Evolutionary conservation across 805 yeast species (phyloP).

Genomic region (Myxozyma neglecta): DNA sequence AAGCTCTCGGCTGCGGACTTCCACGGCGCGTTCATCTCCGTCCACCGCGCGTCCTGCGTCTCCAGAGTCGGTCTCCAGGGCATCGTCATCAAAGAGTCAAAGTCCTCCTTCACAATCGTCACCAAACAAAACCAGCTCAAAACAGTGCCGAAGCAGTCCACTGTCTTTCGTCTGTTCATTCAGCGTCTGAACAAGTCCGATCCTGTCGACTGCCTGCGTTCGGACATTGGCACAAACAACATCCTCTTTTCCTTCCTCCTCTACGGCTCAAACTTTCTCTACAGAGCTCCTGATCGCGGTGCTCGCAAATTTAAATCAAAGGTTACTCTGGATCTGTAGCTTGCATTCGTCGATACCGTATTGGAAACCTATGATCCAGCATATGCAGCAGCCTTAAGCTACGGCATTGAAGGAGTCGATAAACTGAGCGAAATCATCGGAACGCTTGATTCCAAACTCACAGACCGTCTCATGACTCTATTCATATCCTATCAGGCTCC

Average conservation of each 20-base stretch:
- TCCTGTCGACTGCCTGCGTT: no score
- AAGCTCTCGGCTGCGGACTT: constrained; percentile 25
- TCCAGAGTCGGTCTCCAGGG: constrained; percentile 23
- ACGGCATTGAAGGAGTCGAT: no score
- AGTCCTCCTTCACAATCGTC: constrained; percentile 11
- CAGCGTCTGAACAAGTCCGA: not conserved
- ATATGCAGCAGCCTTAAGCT: no score
- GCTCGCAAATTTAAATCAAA: constrained; percentile 28
- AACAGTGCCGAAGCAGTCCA: constrained; percentile 23
- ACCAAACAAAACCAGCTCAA: constrained; percentile 9
- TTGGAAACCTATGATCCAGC: no score
- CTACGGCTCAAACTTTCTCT: constrained; percentile 28
- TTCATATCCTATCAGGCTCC: no score
- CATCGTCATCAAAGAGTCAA: constrained; percentile 21
- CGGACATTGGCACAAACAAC: not conserved
- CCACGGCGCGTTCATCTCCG: constrained; percentile 26
- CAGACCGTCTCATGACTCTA: no score
- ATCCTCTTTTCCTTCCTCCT: constrained; percentile 1
- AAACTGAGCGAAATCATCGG: no score
- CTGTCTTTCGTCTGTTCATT: constrained; percentile 13
- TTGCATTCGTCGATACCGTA: no score
- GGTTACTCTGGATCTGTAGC: constrained; percentile 1
- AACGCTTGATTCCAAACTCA: no score
- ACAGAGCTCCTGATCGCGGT: constrained; percentile 28
- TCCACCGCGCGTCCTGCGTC: constrained; percentile 12